A percentile compares a stretch with the other conserved stretches of the same genome.
phyloP scores from a whole-genome alignment of 108 stramenopile species.

The Skeletonema tropicum region DNA sequence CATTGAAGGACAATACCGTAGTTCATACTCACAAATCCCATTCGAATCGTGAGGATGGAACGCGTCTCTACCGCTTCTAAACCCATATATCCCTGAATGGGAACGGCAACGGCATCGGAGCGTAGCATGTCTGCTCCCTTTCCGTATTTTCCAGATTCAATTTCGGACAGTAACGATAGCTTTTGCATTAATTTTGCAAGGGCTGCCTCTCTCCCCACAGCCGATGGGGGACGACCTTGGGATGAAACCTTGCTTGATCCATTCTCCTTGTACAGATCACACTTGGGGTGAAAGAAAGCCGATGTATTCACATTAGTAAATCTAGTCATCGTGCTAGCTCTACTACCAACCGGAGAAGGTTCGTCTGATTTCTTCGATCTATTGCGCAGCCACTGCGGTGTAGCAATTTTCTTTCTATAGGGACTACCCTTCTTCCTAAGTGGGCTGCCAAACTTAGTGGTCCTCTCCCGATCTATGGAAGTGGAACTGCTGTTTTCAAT shows the following conservation, averaged over 20 bases:
- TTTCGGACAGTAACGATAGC: constrained; percentile 38
- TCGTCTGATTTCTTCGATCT: neutral
- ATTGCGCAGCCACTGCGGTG: neutral
- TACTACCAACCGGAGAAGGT: neutral
- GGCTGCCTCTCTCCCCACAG: constrained; percentile 35
- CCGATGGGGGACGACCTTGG: constrained; percentile 18
- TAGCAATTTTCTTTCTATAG: neutral
- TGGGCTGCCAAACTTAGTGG: neutral
- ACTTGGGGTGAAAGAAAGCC: constrained; percentile 37
- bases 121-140: constrained; percentile 48
- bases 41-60: constrained; percentile 41
- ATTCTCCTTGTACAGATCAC: constrained; percentile 36
- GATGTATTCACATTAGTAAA: constrained; percentile 21
- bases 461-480: neutral
- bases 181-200: constrained; percentile 41
- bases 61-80: constrained; percentile 36
- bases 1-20: constrained; percentile 51
- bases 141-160: constrained; percentile 49
- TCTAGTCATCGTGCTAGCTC: neutral
- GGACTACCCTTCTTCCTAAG: neutral
- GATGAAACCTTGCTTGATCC: constrained; percentile 18
- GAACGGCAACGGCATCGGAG: constrained; percentile 45
- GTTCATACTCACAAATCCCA: constrained; percentile 51
- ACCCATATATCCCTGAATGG: neutral
- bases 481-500: neutral